Evolutionary conservation across 768 basidiomycete species (phyloP).

Genomic region (Suillus occidentalis): DNA sequence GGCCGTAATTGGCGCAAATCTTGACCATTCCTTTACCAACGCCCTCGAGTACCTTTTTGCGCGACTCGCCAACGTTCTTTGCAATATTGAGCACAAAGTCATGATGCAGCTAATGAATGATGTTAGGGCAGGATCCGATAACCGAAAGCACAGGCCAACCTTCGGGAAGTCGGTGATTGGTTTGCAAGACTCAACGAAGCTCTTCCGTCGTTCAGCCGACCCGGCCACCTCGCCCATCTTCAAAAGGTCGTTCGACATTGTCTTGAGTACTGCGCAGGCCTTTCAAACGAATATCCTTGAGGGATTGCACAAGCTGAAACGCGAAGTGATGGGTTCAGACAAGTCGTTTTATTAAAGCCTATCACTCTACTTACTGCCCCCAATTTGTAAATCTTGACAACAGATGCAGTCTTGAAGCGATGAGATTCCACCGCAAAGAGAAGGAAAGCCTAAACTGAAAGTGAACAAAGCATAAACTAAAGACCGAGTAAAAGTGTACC

Average conservation of each 20-base stretch:
- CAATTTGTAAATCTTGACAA: conserved; percentile 73
- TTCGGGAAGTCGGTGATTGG: conserved; percentile 35
- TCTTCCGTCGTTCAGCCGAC: conserved; percentile 51
- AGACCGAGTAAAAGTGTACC: conserved; percentile 33
- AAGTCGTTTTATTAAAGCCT: not conserved
- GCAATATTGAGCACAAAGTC: conserved; percentile 62
- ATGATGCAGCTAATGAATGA: conserved; percentile 50
- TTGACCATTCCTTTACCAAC: conserved; percentile 68
- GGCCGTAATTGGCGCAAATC: conserved; percentile 42
- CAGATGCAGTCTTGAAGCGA: conserved; percentile 69
- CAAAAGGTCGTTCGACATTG: conserved; percentile 54
- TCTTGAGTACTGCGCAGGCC: conserved; percentile 51
- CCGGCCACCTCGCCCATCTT: conserved; percentile 53
- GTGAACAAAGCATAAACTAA: conserved; percentile 3
- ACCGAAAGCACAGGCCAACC: conserved; percentile 26
- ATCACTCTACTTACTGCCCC: conserved; percentile 51
- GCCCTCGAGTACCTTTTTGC: conserved; percentile 71
- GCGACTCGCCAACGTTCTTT: conserved; percentile 67
- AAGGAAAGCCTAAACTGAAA: conserved; percentile 58
- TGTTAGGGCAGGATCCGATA: conserved; percentile 7
- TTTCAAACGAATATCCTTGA: conserved; percentile 61
- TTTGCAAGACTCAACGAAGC: conserved; percentile 51
- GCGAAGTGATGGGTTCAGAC: conserved; percentile 6
- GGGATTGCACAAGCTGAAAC: conserved; percentile 61
- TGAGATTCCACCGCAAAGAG: conserved; percentile 67